Conservation (phyloP, 768 basidiomycete genomes). For the Podaxis sp. region DNA sequence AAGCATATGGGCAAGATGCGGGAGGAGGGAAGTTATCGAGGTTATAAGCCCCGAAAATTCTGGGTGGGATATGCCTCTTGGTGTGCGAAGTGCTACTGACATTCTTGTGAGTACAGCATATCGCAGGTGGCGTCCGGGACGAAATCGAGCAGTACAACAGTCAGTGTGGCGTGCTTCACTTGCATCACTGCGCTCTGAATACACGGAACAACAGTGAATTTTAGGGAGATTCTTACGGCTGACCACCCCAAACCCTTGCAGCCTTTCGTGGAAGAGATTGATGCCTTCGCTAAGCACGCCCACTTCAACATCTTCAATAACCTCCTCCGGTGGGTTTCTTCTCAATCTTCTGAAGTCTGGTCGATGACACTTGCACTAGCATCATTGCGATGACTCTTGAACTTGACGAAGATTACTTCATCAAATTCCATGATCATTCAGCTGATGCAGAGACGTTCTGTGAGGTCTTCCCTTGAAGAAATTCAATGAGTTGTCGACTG, state of each 20-base stretch:
- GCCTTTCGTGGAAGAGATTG: conserved; percentile 36
- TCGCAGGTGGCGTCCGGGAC: conserved; percentile 40
- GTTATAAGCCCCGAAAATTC: conserved; percentile 52
- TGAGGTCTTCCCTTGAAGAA: conserved; percentile 21
- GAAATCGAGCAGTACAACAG: conserved; percentile 45
- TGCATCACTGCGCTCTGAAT: background rate
- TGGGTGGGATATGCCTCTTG: conserved; percentile 34
- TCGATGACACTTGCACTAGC: conserved; percentile 12
- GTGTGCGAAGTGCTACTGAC: background rate
- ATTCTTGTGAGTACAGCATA: conserved; percentile 29
- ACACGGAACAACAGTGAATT: conserved; percentile 27
- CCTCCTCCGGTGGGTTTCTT: conserved; percentile 28
- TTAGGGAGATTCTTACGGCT: conserved; percentile 29
- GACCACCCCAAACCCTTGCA: conserved; percentile 36
- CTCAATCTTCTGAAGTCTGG: background rate
- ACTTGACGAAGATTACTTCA: conserved; percentile 44
- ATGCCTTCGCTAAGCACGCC: conserved; percentile 34
- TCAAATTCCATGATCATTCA: conserved; percentile 37
- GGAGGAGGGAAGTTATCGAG: conserved; percentile 47
- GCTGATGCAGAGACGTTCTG: conserved; percentile 30
- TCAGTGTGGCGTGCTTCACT: conserved; percentile 20
- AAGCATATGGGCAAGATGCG: conserved; percentile 39
- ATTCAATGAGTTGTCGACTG: conserved; percentile 24
- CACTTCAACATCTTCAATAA: conserved; percentile 36
- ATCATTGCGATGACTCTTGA: conserved; percentile 45